Evolutionary conservation across 2,329 filamentous ascomycete species (phyloP).

Genomic region (Exophiala sp.): DNA sequence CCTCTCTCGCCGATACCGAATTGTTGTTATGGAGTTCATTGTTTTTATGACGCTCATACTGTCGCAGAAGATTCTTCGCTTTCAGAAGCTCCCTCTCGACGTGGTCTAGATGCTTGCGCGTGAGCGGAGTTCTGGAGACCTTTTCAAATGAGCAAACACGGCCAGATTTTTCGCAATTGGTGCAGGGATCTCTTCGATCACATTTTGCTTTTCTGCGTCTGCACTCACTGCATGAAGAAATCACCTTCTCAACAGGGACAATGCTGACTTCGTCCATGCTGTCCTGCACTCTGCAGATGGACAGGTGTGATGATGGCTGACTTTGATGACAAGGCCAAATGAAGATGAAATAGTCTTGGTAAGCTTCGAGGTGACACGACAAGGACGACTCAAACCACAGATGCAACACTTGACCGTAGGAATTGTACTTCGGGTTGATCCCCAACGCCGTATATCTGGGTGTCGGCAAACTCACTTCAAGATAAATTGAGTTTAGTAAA

Average conservation of each 20-base stretch:
- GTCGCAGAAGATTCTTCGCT: slow-evolving; percentile 22
- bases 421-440: too few species aligned
- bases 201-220: slow-evolving; percentile 8
- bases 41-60: not conserved
- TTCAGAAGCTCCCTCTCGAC: slow-evolving; percentile 42
- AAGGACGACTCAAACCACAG: too few species aligned
- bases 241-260: not conserved
- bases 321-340: too few species aligned
- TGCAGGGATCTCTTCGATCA: slow-evolving; percentile 8
- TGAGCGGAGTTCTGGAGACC: slow-evolving; percentile 48
- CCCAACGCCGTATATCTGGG: too few species aligned
- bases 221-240: slow-evolving; percentile 5
- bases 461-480: too few species aligned
- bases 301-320: too few species aligned
- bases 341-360: too few species aligned
- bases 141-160: slow-evolving; percentile 50
- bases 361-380: too few species aligned
- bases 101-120: slow-evolving; percentile 46
- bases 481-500: too few species aligned
- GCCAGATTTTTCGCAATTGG: slow-evolving; percentile 40
- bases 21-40: not conserved
- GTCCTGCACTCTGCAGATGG: too few species aligned
- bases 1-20: not conserved
- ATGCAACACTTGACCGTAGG: too few species aligned
- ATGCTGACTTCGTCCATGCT: not conserved